Conservation (phyloP, 2,329 filamentous ascomycete species). For the Torrubiella hemipterigena region DNA sequence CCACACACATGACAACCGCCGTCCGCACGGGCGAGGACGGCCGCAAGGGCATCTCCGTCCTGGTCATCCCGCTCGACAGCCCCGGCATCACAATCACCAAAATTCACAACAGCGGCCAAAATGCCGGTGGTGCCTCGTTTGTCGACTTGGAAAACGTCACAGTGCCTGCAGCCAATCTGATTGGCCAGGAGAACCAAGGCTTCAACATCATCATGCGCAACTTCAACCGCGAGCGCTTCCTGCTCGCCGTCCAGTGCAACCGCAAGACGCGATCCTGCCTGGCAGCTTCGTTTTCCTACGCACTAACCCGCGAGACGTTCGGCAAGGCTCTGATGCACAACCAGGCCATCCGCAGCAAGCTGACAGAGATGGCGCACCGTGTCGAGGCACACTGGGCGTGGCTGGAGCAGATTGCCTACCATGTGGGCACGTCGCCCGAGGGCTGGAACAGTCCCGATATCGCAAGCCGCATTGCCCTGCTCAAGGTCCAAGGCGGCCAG, state of each 20-base stretch:
- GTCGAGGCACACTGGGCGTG: slow-evolving; percentile 52
- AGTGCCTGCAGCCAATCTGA: slow-evolving; percentile 39
- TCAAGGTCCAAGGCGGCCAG: slow-evolving; percentile 36
- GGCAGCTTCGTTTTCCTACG: slow-evolving; percentile 38
- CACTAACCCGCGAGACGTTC: slow-evolving; percentile 42
- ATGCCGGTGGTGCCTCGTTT: slow-evolving; percentile 48
- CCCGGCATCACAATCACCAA: slow-evolving; percentile 38
- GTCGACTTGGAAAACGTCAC: slow-evolving; percentile 42
- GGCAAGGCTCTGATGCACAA: slow-evolving; percentile 44
- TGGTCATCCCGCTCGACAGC: slow-evolving; percentile 40
- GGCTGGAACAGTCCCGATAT: slow-evolving; percentile 19
- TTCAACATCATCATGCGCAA: slow-evolving; percentile 48
- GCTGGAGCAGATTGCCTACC: slow-evolving; percentile 48
- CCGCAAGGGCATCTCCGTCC: slow-evolving; percentile 39
- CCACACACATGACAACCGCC: slow-evolving; percentile 50
- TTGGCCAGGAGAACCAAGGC: slow-evolving; percentile 42
- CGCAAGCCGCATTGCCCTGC: slow-evolving; percentile 17
- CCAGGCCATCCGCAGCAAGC: slow-evolving; percentile 47
- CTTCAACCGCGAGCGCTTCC: slow-evolving; percentile 48
- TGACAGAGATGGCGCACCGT: slow-evolving; percentile 44
- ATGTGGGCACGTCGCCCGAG: slow-evolving; percentile 23
- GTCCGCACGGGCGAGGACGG: slow-evolving; percentile 46
- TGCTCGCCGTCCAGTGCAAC: slow-evolving; percentile 43
- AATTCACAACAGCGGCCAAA: slow-evolving; percentile 55
- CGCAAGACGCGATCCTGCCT: slow-evolving; percentile 44